Percentiles rank a stretch among this genome's conserved stretches.
These are phyloP conservation scores for Santalum album DNA, from an alignment of 164 flowering plant genomes.

Conservation along the genomic window DNA sequence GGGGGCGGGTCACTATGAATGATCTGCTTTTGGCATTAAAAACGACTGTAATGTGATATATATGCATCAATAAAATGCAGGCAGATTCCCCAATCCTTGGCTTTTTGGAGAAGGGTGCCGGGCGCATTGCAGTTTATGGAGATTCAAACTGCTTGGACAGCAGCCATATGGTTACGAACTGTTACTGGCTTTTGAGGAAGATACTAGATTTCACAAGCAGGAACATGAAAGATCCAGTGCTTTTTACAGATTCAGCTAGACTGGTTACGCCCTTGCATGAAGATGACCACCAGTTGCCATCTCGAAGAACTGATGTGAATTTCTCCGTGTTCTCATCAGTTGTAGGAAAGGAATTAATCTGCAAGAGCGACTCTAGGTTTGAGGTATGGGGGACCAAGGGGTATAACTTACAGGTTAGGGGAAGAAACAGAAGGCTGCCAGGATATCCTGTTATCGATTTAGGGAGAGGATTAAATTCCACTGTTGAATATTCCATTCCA, in stretches of 20 bases:
- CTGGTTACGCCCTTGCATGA: slow-evolving; percentile 33
- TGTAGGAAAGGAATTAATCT: slow-evolving; percentile 64
- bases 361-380: slow-evolving; percentile 73
- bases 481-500: slow-evolving; percentile 17
- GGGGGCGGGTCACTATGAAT: no score
- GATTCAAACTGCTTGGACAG: slow-evolving; percentile 98
- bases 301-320: slow-evolving; percentile 88
- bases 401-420: slow-evolving; percentile 49
- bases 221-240: slow-evolving; percentile 64
- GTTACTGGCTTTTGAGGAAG: slow-evolving; percentile 82
- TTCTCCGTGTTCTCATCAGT: slow-evolving; percentile 84
- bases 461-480: slow-evolving; percentile 45
- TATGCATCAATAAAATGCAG: slow-evolving; percentile 30
- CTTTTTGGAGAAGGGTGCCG: slow-evolving; percentile 60
- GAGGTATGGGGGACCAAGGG: slow-evolving; percentile 95
- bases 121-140: slow-evolving; percentile 90
- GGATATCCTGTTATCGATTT: slow-evolving; percentile 53
- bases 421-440: slow-evolving; percentile 71
- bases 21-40: no score
- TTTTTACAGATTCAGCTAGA: slow-evolving; percentile 59
- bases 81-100: slow-evolving; percentile 86
- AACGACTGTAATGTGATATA: not conserved
- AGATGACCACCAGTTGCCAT: slow-evolving; percentile 63
- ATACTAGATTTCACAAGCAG: slow-evolving; percentile 72
- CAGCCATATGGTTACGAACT: slow-evolving; percentile 98